phyloP scores from a whole-genome alignment of 2,329 filamentous ascomycete species.

The Penicillium sp. region DNA sequence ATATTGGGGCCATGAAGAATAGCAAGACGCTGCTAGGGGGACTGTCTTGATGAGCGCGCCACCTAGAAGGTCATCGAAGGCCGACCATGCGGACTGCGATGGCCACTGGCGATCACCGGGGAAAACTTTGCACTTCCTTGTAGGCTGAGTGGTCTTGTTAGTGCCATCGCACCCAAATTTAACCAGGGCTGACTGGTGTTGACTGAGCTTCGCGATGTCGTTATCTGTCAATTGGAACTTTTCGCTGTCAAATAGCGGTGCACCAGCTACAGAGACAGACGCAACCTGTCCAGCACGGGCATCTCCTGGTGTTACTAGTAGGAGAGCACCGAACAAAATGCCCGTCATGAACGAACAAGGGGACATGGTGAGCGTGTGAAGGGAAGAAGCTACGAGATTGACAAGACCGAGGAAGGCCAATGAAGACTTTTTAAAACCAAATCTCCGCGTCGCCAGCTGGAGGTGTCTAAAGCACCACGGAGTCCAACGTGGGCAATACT shows the following conservation, averaged over 20 bases:
- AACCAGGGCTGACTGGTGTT: constrained; percentile 20
- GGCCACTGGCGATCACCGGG: constrained; percentile 28
- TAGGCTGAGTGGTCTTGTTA: neutral
- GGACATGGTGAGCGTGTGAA: constrained; percentile 4
- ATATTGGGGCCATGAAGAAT: constrained; percentile 25
- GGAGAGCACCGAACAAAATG: constrained; percentile 13
- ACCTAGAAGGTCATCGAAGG: constrained; percentile 24
- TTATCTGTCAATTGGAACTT: constrained; percentile 26
- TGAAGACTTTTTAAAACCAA: neutral
- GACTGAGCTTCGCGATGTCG: constrained; percentile 15
- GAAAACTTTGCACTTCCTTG: constrained; percentile 24
- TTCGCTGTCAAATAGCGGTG: constrained; percentile 24
- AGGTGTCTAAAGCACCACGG: neutral
- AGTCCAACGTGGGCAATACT: neutral
- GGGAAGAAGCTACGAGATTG: neutral
- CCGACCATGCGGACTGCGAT: constrained; percentile 17
- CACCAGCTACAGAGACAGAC: constrained; percentile 16
- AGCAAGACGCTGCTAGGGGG: constrained; percentile 28
- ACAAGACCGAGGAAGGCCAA: neutral
- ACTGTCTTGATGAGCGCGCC: constrained; percentile 27
- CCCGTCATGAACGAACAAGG: constrained; percentile 5
- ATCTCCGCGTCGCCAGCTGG: neutral
- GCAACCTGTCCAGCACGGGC: constrained; percentile 12
- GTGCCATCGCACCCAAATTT: constrained; percentile 19
- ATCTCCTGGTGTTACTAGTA: constrained; percentile 10